Evolutionary conservation across 108 stramenopile species (phyloP).

Genomic region (Stephanodiscus minutulus): DNA sequence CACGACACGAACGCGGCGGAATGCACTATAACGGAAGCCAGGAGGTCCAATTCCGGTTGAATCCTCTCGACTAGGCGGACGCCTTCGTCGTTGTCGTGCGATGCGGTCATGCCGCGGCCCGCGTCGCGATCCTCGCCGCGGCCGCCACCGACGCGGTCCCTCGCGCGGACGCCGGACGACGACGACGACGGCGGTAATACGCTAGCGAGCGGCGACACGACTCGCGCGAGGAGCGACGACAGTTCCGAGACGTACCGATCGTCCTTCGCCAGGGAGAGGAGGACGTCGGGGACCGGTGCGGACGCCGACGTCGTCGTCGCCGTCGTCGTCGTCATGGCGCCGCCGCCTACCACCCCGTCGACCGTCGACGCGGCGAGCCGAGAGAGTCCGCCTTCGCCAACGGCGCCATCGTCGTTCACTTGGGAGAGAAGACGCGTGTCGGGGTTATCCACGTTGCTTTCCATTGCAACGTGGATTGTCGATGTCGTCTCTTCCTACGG

Average conservation of each 20-base stretch:
- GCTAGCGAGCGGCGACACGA: conserved; percentile 25
- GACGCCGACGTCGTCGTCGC: not conserved
- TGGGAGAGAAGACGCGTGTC: too few relatives aligned
- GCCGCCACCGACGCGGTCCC: not conserved
- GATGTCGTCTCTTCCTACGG: too few relatives aligned
- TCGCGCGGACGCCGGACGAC: not conserved
- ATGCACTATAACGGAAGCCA: conserved; percentile 41
- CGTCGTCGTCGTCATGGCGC: not conserved
- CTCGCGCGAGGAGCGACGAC: conserved; percentile 17
- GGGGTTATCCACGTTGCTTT: too few relatives aligned
- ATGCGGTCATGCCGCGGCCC: too few relatives aligned
- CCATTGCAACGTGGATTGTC: too few relatives aligned
- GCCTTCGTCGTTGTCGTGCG: conserved; percentile 7
- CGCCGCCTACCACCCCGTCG: too few relatives aligned
- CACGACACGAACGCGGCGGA: conserved; percentile 33
- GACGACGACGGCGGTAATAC: conserved; percentile 14
- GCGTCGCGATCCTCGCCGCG: not conserved
- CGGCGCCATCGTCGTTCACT: too few relatives aligned
- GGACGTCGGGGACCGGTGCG: conserved; percentile 42
- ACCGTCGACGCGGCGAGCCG: too few relatives aligned
- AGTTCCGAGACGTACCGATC: conserved; percentile 44
- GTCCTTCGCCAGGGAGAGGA: conserved; percentile 48
- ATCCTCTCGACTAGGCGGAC: conserved; percentile 30
- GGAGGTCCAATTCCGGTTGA: conserved; percentile 34
- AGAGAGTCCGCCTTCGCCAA: too few relatives aligned